These are phyloP conservation scores for Xenosphaeropsis pyriputrescens DNA, from an alignment of 2,329 filamentous ascomycete species.

Conservation along the genomic window DNA sequence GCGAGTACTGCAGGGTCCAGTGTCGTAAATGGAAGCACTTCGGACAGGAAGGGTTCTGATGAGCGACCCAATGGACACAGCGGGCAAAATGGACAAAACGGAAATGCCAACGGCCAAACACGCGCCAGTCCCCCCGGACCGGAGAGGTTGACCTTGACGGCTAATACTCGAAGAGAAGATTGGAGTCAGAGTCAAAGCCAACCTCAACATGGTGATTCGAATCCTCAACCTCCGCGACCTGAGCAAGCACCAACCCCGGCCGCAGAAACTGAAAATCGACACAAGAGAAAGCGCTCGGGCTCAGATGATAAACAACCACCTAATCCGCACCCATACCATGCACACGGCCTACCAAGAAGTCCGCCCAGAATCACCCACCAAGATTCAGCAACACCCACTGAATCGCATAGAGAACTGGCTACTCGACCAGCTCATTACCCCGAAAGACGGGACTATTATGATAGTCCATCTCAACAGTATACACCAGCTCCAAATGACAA, in stretches of 20 bases:
- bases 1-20: conserved; percentile 1
- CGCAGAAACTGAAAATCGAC: conserved; percentile 23
- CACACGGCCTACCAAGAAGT: conserved; percentile 18
- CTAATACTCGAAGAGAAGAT: conserved; percentile 13
- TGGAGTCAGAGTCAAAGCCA: conserved; percentile 13
- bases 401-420: neutral
- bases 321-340: conserved; percentile 20
- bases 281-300: conserved; percentile 57
- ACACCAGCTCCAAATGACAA: conserved; percentile 20
- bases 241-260: conserved; percentile 9
- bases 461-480: conserved; percentile 1
- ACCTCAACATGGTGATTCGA: conserved; percentile 2
- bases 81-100: too few relatives aligned
- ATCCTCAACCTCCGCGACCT: conserved; percentile 6
- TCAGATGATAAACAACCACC: conserved; percentile 33
- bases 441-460: too few relatives aligned
- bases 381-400: conserved; percentile 19
- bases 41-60: conserved; percentile 14
- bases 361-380: conserved; percentile 17
- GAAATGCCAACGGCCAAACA: conserved; percentile 6
- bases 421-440: neutral
- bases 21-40: conserved; percentile 8
- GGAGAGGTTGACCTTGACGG: conserved; percentile 17
- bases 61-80: conserved; percentile 12
- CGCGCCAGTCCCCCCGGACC: conserved; percentile 16